Conservation (phyloP, 768 basidiomycete genomes). For the Mrakia hoshinonis region DNA sequence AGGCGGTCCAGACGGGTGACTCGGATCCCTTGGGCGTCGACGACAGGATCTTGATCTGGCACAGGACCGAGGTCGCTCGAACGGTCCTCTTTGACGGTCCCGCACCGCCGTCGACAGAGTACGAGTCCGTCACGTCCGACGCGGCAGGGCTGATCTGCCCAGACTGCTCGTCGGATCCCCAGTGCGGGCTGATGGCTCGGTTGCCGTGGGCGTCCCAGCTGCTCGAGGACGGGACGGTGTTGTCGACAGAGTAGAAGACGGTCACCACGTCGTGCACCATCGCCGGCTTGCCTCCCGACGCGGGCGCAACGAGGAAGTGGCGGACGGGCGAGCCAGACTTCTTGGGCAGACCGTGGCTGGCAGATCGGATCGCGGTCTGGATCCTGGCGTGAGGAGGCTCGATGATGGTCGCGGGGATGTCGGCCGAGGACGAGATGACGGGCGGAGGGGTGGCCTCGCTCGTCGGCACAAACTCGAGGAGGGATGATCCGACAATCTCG, state of each 20-base stretch:
- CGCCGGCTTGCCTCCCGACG: conserved; percentile 32
- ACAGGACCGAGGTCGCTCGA: conserved; percentile 35
- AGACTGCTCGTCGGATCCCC: not conserved
- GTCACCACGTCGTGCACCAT: conserved; percentile 39
- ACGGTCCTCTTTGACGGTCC: conserved; percentile 29
- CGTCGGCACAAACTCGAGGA: conserved; percentile 15
- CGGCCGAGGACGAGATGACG: not conserved
- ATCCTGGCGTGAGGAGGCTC: conserved; percentile 15
- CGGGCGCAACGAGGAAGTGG: conserved; percentile 37
- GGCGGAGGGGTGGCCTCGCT: conserved; percentile 8
- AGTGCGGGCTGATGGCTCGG: not conserved
- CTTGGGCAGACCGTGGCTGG: conserved; percentile 4
- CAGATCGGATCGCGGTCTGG: not conserved
- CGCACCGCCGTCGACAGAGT: conserved; percentile 24
- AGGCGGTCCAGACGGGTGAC: not conserved
- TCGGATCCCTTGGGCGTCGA: conserved; percentile 20
- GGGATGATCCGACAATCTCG: conserved; percentile 26
- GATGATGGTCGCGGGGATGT: not conserved
- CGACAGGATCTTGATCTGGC: conserved; percentile 36
- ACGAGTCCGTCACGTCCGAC: conserved; percentile 29
- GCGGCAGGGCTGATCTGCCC: conserved; percentile 22
- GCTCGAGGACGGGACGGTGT: not conserved
- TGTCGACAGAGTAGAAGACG: conserved; percentile 35
- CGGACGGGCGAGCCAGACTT: conserved; percentile 35
- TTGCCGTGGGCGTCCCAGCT: conserved; percentile 10